A percentile compares a stretch with the other conserved stretches of the same genome.
Evolutionary conservation across 805 yeast genomes (phyloP).

Genomic region (Candida golubevii): DNA sequence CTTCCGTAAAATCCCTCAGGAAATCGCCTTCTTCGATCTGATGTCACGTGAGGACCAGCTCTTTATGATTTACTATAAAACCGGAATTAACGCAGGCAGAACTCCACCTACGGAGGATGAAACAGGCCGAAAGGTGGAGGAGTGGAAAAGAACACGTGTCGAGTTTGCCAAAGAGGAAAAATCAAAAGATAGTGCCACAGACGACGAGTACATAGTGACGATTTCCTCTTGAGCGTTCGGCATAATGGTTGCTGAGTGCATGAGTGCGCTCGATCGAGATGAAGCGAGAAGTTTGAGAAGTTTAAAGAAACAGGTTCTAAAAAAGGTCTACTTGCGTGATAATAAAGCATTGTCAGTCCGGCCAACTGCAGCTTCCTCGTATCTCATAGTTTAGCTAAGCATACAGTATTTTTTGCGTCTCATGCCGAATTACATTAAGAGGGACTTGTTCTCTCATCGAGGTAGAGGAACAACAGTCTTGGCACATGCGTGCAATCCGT

Average conservation of each 20-base stretch:
- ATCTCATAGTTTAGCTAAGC: no score
- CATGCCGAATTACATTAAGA: constrained; percentile 47
- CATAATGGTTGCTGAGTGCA: no score
- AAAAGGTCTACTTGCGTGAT: no score
- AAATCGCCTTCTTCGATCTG: constrained; percentile 1
- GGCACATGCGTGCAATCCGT: constrained; percentile 78
- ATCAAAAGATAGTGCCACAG: background rate
- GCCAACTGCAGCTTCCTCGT: no score
- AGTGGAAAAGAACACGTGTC: background rate
- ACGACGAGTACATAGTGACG: constrained; percentile 3
- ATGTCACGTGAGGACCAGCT: constrained; percentile 10
- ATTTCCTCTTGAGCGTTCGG: background rate
- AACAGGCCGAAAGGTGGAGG: background rate
- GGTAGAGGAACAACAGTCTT: constrained; percentile 35
- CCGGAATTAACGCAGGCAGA: constrained; percentile 6
- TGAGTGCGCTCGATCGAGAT: no score
- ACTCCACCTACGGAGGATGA: constrained; percentile 5
- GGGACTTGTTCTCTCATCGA: constrained; percentile 49
- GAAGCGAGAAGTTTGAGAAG: no score
- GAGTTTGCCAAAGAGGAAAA: constrained; percentile 1
- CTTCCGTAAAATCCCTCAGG: background rate
- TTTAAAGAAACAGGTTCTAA: no score
- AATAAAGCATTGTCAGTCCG: no score
- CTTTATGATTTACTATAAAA: constrained; percentile 4
- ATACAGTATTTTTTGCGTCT: background rate